Base-by-base conservation (phyloP, 179 eudicot genomes). In the Silene noctiflora region DNA sequence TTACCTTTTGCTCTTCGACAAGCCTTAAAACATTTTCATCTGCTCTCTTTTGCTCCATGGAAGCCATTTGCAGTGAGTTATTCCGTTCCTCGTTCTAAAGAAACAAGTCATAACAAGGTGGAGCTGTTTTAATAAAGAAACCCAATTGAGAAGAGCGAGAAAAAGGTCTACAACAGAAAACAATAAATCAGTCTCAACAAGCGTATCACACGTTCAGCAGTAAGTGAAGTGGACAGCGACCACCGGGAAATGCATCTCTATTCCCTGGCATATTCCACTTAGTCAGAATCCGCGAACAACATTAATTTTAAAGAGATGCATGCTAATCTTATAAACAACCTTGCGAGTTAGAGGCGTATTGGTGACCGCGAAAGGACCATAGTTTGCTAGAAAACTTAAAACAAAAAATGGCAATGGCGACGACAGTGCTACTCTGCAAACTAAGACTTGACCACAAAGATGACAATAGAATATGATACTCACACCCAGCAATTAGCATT, bases 1-100 rank as follows among this genome's bases (percentile, higher is more conserved):
- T 66, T 48, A 95, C 99, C 99, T 88, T 88, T 65, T 95, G 99
- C 75, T 89, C 97, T 79, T 93, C 98, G 16, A 93, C 92, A 83
- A 95, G 84, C 83, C 88, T 89, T 85, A 88, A 31, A 8, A 93
- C 96, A 84, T 89, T 93, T 81, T 86, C 92, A 82, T 95, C 99
- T 70, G 93, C 91, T 81, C 86, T 93, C 82, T 78, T 80, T 71
- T 93, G 98, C 90, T 91, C 98, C 78, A 86, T 67, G 69, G 97
- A 74, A 78, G 99, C 99, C 89, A 87, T 87, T 77, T 82, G 85
- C 76, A 90, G 94, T 6, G 88, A 84, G 76, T 82, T 88, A 76
- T 90, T 94, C 78, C 87, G 84, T 48, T 84, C 84, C 51, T 88
- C 92, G 85, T 89, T 91, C 99, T 95, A 80, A 67, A 81, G 29